Evolutionary conservation across 495 filamentous ascomycete genomes (phyloP), one percentile per base, ranked within the genome.

Genomic region (Penicillium canariense): DNA sequence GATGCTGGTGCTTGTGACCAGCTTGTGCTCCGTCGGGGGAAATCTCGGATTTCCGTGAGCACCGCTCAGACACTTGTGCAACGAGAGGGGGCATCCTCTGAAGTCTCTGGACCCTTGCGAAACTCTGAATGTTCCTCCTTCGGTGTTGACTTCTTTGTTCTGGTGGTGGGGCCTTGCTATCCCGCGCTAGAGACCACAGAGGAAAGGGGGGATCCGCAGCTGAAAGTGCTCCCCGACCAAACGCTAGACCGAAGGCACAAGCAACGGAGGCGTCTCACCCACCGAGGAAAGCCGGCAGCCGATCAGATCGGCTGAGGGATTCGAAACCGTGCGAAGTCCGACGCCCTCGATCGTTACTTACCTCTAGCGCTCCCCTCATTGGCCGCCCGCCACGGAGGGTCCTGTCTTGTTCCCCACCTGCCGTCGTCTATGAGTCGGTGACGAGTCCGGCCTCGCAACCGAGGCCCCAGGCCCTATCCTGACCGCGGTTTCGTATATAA

Each of bases 311-410:
- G 59, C 40, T 11, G 18, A 39, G 22, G 31, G 28, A 30, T 57
- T 52, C 44, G 1, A 57, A 61, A 23, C 35, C 48, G 46, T 20
- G 17, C 46, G 52, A 61, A 59, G 38, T 51, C 60, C 50, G 48
- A 55, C 56, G 50, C 25, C n/a, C 9, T 4, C 8, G 17, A 58
- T 64, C 49, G 32, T 39, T 2, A 18, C 28, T 59, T 52, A 63
- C 60, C 46, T 61, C 52, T 43, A 27, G 27, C 5, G 4, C 4
- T 5, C 0, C 22, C 30, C 48, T 34, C 14, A 67, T 67, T 67
- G 58, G 63, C 20, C 36, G 32, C 3, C 4, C 4, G 20, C 9
- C 50, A 9, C 38, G 18, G 52, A 52, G 50, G 40, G 56, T 63
- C 47, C 34, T 48, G n/a, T 45, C 12, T 36, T 18, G 17, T 17